A percentile compares a stretch with the other conserved stretches of the same genome.
phyloP scores from a whole-genome alignment of 164 flowering plant genomes.

The Macadamia integrifolia region DNA sequence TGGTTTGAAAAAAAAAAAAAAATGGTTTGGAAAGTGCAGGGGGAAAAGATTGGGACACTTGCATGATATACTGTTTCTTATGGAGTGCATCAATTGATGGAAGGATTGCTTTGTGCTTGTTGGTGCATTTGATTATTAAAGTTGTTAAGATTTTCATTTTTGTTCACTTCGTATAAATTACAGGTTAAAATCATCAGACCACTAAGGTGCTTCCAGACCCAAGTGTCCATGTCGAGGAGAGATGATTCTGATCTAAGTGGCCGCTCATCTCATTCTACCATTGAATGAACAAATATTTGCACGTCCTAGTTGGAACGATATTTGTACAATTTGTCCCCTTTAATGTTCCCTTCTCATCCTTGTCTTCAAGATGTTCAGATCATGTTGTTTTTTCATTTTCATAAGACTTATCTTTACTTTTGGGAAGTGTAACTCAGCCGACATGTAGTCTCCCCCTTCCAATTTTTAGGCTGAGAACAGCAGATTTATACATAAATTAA shows the following conservation, averaged over 20 bases:
- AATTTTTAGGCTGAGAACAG: not conserved
- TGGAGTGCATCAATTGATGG: too few species aligned
- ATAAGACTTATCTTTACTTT: not conserved
- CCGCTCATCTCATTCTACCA: constrained; percentile 34
- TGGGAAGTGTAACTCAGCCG: not conserved
- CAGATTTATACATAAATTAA: not conserved
- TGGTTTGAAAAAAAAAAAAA: too few species aligned
- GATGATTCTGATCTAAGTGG: constrained; percentile 41
- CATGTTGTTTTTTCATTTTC: not conserved
- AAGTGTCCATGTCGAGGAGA: constrained; percentile 55
- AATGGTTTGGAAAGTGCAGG: too few species aligned
- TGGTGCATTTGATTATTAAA: not conserved
- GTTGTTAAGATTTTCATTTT: too few species aligned
- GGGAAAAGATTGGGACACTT: too few species aligned
- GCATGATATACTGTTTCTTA: too few species aligned
- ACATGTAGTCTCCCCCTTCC: not conserved
- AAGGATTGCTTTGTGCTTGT: too few species aligned
- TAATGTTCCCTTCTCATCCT: not conserved
- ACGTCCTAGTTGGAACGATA: not conserved
- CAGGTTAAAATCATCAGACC: constrained; percentile 44
- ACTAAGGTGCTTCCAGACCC: constrained; percentile 56
- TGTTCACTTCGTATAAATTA: constrained; percentile 6
- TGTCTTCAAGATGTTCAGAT: not conserved
- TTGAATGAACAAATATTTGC: not conserved
- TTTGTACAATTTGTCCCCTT: not conserved